These are phyloP conservation scores for Sugiyamaella valdiviana DNA, from an alignment of 805 yeast genomes.

Conservation along the genomic window DNA sequence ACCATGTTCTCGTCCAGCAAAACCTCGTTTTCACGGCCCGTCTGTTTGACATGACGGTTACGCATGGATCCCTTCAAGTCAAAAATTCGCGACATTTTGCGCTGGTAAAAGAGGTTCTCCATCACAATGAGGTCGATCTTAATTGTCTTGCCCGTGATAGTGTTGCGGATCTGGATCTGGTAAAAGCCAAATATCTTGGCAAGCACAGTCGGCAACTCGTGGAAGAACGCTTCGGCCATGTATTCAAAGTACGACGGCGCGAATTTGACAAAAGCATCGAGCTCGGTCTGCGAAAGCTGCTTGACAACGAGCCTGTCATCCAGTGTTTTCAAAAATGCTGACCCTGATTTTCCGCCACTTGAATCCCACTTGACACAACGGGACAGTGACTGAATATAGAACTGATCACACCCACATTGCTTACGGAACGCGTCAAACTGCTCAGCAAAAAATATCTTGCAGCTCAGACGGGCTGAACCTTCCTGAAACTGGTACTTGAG, in stretches of 20 bases:
- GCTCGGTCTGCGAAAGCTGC: constrained; percentile 78
- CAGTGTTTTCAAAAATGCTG: constrained; percentile 83
- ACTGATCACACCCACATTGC: constrained; percentile 69
- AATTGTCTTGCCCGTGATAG: constrained; percentile 65
- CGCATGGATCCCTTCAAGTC: constrained; percentile 98
- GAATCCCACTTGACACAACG: constrained; percentile 95
- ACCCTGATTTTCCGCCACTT: constrained; percentile 94
- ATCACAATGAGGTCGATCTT: constrained; percentile 88
- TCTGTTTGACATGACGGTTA: constrained; percentile 91
- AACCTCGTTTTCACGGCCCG: constrained; percentile 93
- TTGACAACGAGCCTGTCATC: constrained; percentile 88
- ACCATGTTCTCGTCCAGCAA: constrained; percentile 96
- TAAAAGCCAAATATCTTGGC: constrained; percentile 95
- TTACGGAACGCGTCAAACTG: constrained; percentile 92
- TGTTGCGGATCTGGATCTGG: constrained; percentile 82
- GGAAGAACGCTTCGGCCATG: constrained; percentile 90
- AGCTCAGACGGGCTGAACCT: constrained; percentile 73
- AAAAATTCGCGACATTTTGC: constrained; percentile 76
- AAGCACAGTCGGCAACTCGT: constrained; percentile 87
- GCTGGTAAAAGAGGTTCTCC: constrained; percentile 89
- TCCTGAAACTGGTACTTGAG: constrained; percentile 88
- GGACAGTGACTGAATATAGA: constrained; percentile 81
- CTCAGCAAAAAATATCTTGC: constrained; percentile 92
- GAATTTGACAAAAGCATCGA: constrained; percentile 89
- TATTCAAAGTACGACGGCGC: constrained; percentile 96